A percentile compares a stretch with the other conserved stretches of the same genome.
phyloP scores from a whole-genome alignment of 75 land plant species.

The Selaginella tamariscina region DNA sequence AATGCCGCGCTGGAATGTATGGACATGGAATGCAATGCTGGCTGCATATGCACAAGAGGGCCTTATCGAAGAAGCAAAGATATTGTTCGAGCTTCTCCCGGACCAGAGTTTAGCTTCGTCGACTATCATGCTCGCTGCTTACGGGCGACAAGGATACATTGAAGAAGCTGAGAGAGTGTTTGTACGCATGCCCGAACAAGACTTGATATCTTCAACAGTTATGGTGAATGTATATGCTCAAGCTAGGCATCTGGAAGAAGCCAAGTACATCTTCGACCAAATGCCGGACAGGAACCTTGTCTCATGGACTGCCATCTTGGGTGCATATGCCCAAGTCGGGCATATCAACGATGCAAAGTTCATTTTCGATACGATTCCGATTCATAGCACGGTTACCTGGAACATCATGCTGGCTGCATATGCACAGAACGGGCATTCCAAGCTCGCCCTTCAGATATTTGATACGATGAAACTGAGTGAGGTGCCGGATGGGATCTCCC shows the following conservation, averaged over 20 bases:
- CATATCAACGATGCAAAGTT: background rate
- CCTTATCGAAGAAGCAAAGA: background rate
- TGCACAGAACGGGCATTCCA: background rate
- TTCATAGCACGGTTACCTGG: background rate
- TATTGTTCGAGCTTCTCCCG: background rate
- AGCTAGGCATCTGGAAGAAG: background rate
- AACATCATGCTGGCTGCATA: background rate
- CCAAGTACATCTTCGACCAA: background rate
- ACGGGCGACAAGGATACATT: background rate
- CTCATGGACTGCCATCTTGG: background rate
- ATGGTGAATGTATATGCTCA: background rate
- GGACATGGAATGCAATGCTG: background rate
- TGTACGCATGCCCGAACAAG: background rate
- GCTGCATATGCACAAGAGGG: background rate
- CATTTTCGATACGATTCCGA: background rate
- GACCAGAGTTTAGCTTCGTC: background rate
- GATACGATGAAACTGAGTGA: background rate
- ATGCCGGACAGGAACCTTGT: background rate
- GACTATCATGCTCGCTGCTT: background rate
- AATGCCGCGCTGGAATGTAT: background rate
- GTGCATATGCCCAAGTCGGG: background rate
- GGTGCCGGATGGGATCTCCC: slow-evolving; percentile 15
- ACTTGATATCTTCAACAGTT: background rate
- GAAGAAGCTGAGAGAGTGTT: background rate
- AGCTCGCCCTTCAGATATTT: background rate